Base-by-base conservation (phyloP, 176 grass and related monocot species). In the Themeda triandra region DNA sequence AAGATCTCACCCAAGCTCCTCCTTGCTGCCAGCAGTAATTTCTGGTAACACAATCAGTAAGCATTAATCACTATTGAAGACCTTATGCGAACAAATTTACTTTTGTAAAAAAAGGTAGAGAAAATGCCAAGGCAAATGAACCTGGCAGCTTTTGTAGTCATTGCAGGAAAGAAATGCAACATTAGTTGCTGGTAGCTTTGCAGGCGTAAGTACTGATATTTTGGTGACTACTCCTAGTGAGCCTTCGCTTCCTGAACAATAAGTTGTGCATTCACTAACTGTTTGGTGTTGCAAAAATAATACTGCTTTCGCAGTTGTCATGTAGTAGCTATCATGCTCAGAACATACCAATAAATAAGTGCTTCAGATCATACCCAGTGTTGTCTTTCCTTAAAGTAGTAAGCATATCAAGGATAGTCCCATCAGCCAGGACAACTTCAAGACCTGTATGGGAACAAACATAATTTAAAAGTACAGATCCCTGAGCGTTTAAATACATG, bases 361-460 rank as follows among this genome's bases (percentile, higher is more conserved):
- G 96, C 78, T 98, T 98, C 83, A 98, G 77, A 83, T 95, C 89
- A 39, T 95, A 98, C 88, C 96, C 96, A 59, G 96, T 98, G 78
- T 95, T 98, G 51, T 98, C 93, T 95, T 98, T 98, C 36, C 96
- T 89, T 84, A 98, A 90, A 75, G 87, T 93, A 82, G 82, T 85
- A 85, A 95, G 92, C 96, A 98, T 95, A 90, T 98, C 91, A 75
- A 98, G 91, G 66, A 98, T 88, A 87, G 91, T 95, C 82, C 96
- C 96, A 92, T 98, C 84, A 64, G 96, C 89, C 74, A 92, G 81
- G 42, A 95, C 96, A 79, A 88, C 93, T 91, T 98, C 96, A 70
- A 98, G 86, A 31, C 93, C 93, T 98, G 85, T 81, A 89, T 78
- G 24, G 21, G 32, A 81, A 30, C 56, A 59, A 86, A 78, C 56